These are phyloP conservation scores for Fraxinus excelsior DNA, from an alignment of 257 asterid genomes.

Conservation along the genomic window DNA sequence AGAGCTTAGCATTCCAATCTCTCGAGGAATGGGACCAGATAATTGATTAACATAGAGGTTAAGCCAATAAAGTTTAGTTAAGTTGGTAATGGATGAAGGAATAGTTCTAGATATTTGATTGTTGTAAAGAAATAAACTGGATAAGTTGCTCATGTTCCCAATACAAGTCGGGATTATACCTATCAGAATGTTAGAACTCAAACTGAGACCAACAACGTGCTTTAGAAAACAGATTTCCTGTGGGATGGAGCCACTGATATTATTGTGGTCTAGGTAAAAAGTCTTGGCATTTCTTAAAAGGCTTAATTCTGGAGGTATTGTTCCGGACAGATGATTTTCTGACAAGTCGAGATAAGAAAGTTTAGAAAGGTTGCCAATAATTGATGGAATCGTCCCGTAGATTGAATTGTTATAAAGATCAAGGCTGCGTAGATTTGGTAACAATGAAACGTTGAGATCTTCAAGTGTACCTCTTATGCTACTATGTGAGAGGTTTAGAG, in stretches of 20 bases:
- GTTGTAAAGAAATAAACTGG: not conserved
- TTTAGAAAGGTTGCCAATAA: constrained; percentile 18
- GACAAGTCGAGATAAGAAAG: constrained; percentile 13
- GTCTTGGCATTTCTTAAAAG: not conserved
- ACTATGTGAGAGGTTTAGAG: constrained; percentile 15
- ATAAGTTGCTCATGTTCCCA: constrained; percentile 28
- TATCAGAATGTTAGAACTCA: constrained; percentile 22
- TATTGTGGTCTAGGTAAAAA: constrained; percentile 4
- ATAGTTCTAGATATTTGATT: constrained; percentile 19
- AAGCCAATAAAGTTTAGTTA: not conserved
- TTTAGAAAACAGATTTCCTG: constrained; percentile 16
- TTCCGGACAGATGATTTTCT: constrained; percentile 21
- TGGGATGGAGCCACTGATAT: constrained; percentile 19
- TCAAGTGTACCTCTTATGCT: constrained; percentile 26
- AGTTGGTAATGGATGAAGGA: constrained; percentile 21
- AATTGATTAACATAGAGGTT: not conserved
- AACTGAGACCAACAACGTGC: not conserved
- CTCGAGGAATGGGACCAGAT: constrained; percentile 22
- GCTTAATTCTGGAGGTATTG: constrained; percentile 20
- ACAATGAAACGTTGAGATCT: constrained; percentile 22
- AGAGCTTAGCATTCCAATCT: constrained; percentile 21
- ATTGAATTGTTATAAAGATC: constrained; percentile 23
- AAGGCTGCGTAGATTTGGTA: not conserved
- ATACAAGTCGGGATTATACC: constrained; percentile 32
- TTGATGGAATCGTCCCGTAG: constrained; percentile 23